Evolutionary conservation across 768 basidiomycete species (phyloP).

Genomic region (Rhizopogon roseolus): DNA sequence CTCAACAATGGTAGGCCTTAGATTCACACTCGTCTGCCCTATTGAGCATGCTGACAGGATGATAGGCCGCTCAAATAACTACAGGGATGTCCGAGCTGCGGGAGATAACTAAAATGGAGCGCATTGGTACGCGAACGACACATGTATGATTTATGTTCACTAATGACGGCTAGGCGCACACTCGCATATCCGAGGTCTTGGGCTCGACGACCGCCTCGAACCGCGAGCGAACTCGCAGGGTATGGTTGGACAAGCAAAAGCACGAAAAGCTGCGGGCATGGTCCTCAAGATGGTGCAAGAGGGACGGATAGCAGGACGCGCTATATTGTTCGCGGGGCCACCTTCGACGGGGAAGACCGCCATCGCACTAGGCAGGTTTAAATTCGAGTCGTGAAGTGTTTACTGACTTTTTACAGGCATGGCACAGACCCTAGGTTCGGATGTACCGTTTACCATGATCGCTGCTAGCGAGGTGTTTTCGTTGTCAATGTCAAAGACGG

Average conservation of each 20-base stretch:
- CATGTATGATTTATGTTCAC: neutral
- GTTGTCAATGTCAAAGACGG: conserved; percentile 97
- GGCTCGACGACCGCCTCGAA: conserved; percentile 88
- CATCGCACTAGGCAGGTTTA: conserved; percentile 81
- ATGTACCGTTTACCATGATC: conserved; percentile 98
- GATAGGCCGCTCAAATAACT: conserved; percentile 65
- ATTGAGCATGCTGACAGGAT: conserved; percentile 6
- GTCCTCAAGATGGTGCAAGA: conserved; percentile 98
- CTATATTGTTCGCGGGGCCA: conserved; percentile 96
- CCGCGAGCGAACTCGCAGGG: conserved; percentile 87
- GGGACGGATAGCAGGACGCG: conserved; percentile 90
- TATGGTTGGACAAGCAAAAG: conserved; percentile 96
- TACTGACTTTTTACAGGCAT: conserved; percentile 54
- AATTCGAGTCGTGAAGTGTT: neutral
- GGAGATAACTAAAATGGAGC: conserved; percentile 91
- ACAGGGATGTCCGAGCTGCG: conserved; percentile 76
- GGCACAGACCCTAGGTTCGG: conserved; percentile 91
- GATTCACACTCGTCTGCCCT: neutral
- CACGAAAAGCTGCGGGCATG: conserved; percentile 95
- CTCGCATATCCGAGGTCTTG: conserved; percentile 94
- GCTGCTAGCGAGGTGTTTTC: conserved; percentile 98
- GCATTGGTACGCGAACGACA: conserved; percentile 54
- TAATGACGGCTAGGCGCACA: conserved; percentile 58
- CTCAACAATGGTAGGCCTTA: conserved; percentile 22
- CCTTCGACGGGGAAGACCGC: conserved; percentile 98